phyloP scores from a whole-genome alignment of 805 yeast species.

The Wickerhamomyces rabaulensis region DNA sequence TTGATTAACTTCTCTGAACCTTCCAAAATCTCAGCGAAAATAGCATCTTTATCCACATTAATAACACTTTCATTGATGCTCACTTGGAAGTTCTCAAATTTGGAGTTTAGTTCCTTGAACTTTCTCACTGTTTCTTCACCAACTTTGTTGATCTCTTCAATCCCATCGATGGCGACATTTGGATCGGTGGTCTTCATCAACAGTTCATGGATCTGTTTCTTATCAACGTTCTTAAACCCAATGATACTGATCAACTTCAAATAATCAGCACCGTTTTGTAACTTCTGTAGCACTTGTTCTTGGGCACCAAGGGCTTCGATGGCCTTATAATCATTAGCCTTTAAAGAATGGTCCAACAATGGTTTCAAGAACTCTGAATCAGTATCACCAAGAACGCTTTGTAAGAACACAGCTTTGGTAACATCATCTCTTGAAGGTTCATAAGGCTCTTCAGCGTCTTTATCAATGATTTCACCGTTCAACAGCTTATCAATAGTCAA shows the following conservation, averaged over 20 bases:
- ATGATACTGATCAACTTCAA: background rate
- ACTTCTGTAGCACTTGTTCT: background rate
- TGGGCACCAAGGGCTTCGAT: background rate
- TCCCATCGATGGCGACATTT: slow-evolving; percentile 8
- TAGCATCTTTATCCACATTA: background rate
- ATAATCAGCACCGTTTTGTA: background rate
- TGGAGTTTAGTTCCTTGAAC: background rate
- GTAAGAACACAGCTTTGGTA: background rate
- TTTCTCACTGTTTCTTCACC: background rate
- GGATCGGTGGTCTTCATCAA: slow-evolving; percentile 11
- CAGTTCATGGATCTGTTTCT: slow-evolving; percentile 8
- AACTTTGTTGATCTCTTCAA: slow-evolving; percentile 1
- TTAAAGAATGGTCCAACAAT: background rate
- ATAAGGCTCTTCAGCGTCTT: slow-evolving; percentile 29
- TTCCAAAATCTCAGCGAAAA: background rate
- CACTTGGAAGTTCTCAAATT: background rate
- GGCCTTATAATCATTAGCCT: background rate
- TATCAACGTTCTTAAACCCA: background rate
- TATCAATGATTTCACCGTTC: slow-evolving; percentile 23
- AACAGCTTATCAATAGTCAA: slow-evolving; percentile 21
- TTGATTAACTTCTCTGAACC: background rate
- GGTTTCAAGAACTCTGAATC: background rate
- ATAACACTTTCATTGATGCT: background rate
- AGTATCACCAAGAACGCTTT: background rate
- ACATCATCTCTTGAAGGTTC: slow-evolving; percentile 18